phyloP scores from a whole-genome alignment of 2,329 filamentous ascomycete species.

The Drechslerella dactyloides region DNA sequence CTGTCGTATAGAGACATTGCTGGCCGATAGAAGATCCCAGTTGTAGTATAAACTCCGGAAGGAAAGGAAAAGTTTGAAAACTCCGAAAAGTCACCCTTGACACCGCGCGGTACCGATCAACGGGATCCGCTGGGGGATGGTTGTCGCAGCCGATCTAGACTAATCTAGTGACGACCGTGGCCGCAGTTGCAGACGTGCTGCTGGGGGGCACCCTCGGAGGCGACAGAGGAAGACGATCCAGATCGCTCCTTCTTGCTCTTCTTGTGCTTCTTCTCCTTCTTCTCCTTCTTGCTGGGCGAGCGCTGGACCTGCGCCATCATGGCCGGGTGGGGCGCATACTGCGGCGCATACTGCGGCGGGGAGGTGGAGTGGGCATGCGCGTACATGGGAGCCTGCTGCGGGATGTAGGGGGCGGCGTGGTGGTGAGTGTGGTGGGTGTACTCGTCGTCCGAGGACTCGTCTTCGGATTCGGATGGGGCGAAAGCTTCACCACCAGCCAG shows the following conservation, averaged over 20 bases:
- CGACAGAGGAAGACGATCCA: slow-evolving; percentile 29
- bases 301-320: slow-evolving; percentile 7
- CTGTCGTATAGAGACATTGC: slow-evolving; percentile 27
- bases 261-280: slow-evolving; percentile 43
- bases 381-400: slow-evolving; percentile 8
- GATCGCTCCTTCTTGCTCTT: slow-evolving; percentile 48
- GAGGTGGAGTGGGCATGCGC: slow-evolving; percentile 19
- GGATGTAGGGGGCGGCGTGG: slow-evolving; percentile 15
- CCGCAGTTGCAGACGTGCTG: slow-evolving; percentile 33
- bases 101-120: slow-evolving; percentile 15
- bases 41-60: slow-evolving; percentile 26
- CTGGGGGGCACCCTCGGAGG: not conserved
- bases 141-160: not conserved
- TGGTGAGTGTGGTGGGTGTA: slow-evolving; percentile 6
- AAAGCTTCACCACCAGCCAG: slow-evolving; percentile 45
- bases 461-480: slow-evolving; percentile 17
- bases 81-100: not conserved
- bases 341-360: slow-evolving; percentile 18
- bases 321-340: slow-evolving; percentile 4
- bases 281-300: slow-evolving; percentile 1
- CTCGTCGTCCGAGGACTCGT: slow-evolving; percentile 25
- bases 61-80: slow-evolving; percentile 23
- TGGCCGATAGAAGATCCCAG: slow-evolving; percentile 20
- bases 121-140: slow-evolving; percentile 9
- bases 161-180: slow-evolving; percentile 33